phyloP scores from a whole-genome alignment of 495 filamentous ascomycete genomes.

The Penicillium tannophilum region DNA sequence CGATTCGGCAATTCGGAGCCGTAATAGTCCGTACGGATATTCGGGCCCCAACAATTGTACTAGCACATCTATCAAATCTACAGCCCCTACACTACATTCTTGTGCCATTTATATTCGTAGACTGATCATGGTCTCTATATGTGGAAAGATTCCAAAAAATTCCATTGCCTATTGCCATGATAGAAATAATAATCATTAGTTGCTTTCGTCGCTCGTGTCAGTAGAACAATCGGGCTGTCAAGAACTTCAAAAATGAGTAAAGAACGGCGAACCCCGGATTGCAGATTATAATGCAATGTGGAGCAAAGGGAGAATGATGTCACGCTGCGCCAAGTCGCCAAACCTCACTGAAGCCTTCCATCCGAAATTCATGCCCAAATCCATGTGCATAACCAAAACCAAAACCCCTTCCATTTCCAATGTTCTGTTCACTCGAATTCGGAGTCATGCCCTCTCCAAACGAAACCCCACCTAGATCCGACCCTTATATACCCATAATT shows the following conservation, averaged over 20 bases:
- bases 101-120: background rate
- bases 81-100: background rate
- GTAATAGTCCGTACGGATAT: background rate
- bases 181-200: slow-evolving; percentile 10
- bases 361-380: background rate
- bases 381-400: background rate
- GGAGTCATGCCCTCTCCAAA: slow-evolving; percentile 1
- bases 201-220: slow-evolving; percentile 21
- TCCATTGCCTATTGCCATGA: background rate
- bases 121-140: background rate
- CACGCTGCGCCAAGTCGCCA: slow-evolving; percentile 2
- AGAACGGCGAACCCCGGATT: background rate
- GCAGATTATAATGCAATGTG: background rate
- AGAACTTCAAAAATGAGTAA: slow-evolving; percentile 1
- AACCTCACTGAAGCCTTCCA: background rate
- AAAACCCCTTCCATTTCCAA: background rate
- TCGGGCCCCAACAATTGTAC: no score
- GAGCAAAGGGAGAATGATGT: slow-evolving; percentile 1
- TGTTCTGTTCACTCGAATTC: background rate
- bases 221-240: slow-evolving; percentile 7
- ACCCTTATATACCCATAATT: background rate
- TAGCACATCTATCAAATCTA: background rate
- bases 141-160: background rate
- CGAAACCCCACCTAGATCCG: background rate
- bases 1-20: background rate